Evolutionary conservation across 805 yeast genomes (phyloP), one percentile per base, ranked within the genome.

Genomic region (Starmerella vaccinii): DNA sequence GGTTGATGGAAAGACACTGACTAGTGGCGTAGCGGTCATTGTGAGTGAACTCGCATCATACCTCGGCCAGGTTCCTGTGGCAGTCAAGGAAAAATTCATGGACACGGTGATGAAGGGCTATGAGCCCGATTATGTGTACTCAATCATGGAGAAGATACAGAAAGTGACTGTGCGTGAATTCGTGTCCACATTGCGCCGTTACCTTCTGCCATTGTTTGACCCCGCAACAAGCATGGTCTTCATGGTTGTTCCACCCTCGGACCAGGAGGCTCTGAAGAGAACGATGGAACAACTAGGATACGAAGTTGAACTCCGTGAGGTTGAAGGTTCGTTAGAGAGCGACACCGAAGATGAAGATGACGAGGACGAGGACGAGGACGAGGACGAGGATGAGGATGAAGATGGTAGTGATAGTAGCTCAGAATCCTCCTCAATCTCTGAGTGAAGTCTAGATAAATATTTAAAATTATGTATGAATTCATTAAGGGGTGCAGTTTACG

Each of bases 11-110:
- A 71, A 76, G 42, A 70, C 76, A 56, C 68, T 88, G 23, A 78
- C 80, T 55, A 89, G 88, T 52, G 82, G 96, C 1, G 69, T 85
- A 24, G 79, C 94, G 49, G 75, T 84, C 12, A 75, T 86, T 46
- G 89, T 88, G 23, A 82, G 82, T 57, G 70, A 75, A 9, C 69
- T 84, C 45, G 94, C 95, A 0, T 74, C 78, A 22, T 66, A 71
- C 5, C 89, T 84, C 57, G 74, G 80, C n/a, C 81, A 82, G 57
- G 72, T 71, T 40, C 74, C 74, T 50, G 73, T 76, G 37, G 81
- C 95, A 0, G 88, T 92, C 15, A 68, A 73, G 48, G 70, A 74
- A 18, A 84, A 81, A 62, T 84, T 80, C 58, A 64, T 73, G 40
- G 90, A 87, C 65, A 74, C 76, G 53, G 74, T 80, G 24, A 70